Percentiles rank a stretch among this genome's conserved stretches.
Conservation (phyloP, 768 basidiomycete species). For the Pseudohyphozyma bogoriensis region DNA sequence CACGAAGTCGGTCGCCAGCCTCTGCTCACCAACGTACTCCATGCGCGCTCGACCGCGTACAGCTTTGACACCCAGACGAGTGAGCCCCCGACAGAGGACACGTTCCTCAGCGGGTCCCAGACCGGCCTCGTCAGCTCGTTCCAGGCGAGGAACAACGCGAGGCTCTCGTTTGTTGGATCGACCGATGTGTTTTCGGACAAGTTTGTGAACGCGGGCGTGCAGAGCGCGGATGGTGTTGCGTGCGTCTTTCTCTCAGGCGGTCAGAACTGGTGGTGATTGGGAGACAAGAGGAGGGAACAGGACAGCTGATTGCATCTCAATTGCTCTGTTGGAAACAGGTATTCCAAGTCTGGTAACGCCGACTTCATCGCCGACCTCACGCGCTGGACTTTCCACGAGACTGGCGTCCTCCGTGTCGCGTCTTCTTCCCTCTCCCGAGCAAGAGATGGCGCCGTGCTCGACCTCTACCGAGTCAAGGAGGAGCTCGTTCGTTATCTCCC, state of each 20-base stretch:
- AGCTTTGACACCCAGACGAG: slow-evolving; percentile 41
- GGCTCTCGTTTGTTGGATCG: slow-evolving; percentile 72
- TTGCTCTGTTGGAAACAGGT: slow-evolving; percentile 44
- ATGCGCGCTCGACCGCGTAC: slow-evolving; percentile 49
- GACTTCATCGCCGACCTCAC: slow-evolving; percentile 64
- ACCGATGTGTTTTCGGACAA: slow-evolving; percentile 69
- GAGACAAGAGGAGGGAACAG: no score
- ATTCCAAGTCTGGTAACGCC: slow-evolving; percentile 59
- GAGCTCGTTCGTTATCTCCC: slow-evolving; percentile 51
- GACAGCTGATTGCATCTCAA: no score
- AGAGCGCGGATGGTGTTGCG: slow-evolving; percentile 43
- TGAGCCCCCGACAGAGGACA: slow-evolving; percentile 54
- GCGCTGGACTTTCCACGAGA: slow-evolving; percentile 86
- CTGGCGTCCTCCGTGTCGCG: slow-evolving; percentile 67
- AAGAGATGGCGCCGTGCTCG: slow-evolving; percentile 8
- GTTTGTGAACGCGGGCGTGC: slow-evolving; percentile 54
- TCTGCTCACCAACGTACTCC: slow-evolving; percentile 69
- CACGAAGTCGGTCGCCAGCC: slow-evolving; percentile 26
- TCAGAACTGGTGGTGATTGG: no score
- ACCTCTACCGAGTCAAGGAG: slow-evolving; percentile 70
- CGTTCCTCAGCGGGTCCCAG: slow-evolving; percentile 65
- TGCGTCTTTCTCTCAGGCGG: slow-evolving; percentile 25
- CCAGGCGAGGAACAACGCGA: slow-evolving; percentile 67
- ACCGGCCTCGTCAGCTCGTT: slow-evolving; percentile 76
- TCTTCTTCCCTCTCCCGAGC: slow-evolving; percentile 43